phyloP scores from a whole-genome alignment of 768 basidiomycete genomes.

The Serendipita indica region DNA sequence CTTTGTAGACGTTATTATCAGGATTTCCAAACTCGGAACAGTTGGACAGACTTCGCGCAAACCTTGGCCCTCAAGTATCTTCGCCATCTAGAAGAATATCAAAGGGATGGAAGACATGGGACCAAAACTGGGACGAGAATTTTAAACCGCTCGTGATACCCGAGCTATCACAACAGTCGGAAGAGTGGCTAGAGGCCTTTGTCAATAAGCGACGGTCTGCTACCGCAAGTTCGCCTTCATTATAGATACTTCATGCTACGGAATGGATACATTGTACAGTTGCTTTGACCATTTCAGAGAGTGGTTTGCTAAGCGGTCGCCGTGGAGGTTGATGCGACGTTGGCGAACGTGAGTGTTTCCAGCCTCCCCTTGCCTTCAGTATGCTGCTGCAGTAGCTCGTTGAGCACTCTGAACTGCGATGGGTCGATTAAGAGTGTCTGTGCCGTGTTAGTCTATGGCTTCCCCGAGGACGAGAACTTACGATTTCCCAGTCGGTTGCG shows the following conservation, averaged over 20 bases:
- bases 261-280: neutral
- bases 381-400: slow-evolving; percentile 81
- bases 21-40: slow-evolving; percentile 43
- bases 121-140: slow-evolving; percentile 65
- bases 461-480: slow-evolving; percentile 28
- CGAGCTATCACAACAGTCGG: slow-evolving; percentile 17
- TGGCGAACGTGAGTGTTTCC: slow-evolving; percentile 41
- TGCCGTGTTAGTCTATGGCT: neutral
- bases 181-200: slow-evolving; percentile 11
- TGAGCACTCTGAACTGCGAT: slow-evolving; percentile 74
- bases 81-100: slow-evolving; percentile 18
- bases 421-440: slow-evolving; percentile 91
- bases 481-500: slow-evolving; percentile 71
- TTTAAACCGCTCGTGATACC: slow-evolving; percentile 42
- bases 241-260: slow-evolving; percentile 8
- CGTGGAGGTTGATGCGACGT: slow-evolving; percentile 37
- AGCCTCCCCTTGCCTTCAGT: slow-evolving; percentile 76
- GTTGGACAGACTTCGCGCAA: slow-evolving; percentile 35
- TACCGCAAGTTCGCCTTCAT: slow-evolving; percentile 13
- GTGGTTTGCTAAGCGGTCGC: neutral
- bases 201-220: neutral
- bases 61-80: slow-evolving; percentile 27
- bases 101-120: slow-evolving; percentile 60
- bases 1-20: slow-evolving; percentile 36
- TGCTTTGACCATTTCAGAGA: neutral